Percentiles rank a stretch among this genome's conserved stretches.
phyloP scores from a whole-genome alignment of 139 green algal genomes.

The Pseudopediastrum boryanum region DNA sequence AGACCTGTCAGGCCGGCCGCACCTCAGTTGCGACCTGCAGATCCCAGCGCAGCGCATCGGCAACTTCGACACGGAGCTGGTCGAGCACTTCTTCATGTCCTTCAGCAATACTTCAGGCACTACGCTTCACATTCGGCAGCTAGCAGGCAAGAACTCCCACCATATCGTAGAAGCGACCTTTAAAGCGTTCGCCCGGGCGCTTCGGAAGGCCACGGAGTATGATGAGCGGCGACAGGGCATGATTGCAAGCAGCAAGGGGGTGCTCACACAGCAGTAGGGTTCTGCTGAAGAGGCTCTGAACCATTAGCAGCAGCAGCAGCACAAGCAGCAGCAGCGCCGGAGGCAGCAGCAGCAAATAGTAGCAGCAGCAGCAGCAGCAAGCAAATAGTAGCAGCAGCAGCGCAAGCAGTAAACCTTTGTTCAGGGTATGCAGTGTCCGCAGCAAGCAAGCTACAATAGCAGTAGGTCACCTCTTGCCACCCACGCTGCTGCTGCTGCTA shows the following conservation, averaged over 20 bases:
- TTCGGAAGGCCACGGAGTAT: constrained; percentile 86
- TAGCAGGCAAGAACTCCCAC: constrained; percentile 94
- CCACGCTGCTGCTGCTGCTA: too few species aligned
- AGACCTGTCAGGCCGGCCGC: constrained; percentile 93
- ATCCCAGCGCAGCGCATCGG: constrained; percentile 92
- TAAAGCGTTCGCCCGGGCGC: constrained; percentile 96
- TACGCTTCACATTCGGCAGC: constrained; percentile 90
- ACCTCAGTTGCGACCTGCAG: constrained; percentile 82
- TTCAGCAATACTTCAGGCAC: constrained; percentile 92
- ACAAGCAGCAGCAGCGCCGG: too few species aligned
- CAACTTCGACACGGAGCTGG: constrained; percentile 93
- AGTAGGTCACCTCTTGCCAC: too few species aligned
- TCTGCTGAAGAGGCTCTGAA: background rate
- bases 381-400: too few species aligned
- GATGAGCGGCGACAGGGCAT: constrained; percentile 82
- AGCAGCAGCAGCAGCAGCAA: too few species aligned
- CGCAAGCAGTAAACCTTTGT: too few species aligned
- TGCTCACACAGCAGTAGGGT: constrained; percentile 87
- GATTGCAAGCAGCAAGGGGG: constrained; percentile 90
- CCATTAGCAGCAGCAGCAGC: too few species aligned
- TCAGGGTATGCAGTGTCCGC: too few species aligned
- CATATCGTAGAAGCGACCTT: constrained; percentile 99
- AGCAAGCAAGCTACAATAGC: too few species aligned
- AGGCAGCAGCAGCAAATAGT: too few species aligned
- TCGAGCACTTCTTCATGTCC: constrained; percentile 98